Conservation (phyloP, 1,139 yeast genomes). For the Saccharomycopsis hybrid region DNA sequence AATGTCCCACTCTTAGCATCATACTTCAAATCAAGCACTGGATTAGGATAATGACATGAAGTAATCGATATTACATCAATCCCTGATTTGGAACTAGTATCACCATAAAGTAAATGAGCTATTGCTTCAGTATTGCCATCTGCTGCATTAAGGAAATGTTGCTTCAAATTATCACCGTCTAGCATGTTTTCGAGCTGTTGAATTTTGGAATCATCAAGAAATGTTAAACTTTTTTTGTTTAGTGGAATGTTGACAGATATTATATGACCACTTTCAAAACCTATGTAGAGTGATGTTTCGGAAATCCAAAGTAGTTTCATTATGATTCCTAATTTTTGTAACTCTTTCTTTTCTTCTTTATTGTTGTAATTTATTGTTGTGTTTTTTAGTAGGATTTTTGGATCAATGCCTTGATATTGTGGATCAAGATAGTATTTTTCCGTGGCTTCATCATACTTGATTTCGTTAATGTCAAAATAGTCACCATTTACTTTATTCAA, state of each 20-base stretch:
- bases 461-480: slow-evolving; percentile 13
- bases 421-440: slow-evolving; percentile 1
- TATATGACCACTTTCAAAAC: slow-evolving; percentile 20
- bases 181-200: slow-evolving; percentile 9
- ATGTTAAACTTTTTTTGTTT: slow-evolving; percentile 2
- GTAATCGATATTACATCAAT: slow-evolving; percentile 5
- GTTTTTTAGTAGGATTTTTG: slow-evolving; percentile 4
- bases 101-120: slow-evolving; percentile 15
- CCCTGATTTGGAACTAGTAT: slow-evolving; percentile 12
- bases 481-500: slow-evolving; percentile 14
- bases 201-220: slow-evolving; percentile 12
- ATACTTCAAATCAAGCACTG: slow-evolving; percentile 13
- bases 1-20: slow-evolving; percentile 6
- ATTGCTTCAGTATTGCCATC: slow-evolving; percentile 10
- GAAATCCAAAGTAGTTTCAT: slow-evolving; percentile 17
- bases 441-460: neutral
- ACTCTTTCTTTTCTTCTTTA: neutral
- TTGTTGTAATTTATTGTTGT: no score
- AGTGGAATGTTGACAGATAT: slow-evolving; percentile 9
- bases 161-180: slow-evolving; percentile 9
- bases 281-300: slow-evolving; percentile 5
- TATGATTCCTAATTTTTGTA: slow-evolving; percentile 16
- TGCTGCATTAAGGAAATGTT: slow-evolving; percentile 1
- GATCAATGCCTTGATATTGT: slow-evolving; percentile 14
- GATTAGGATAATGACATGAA: slow-evolving; percentile 16